Evolutionary conservation across 176 grass and related monocot genomes (phyloP).

Genomic region (Raddia guianensis): DNA sequence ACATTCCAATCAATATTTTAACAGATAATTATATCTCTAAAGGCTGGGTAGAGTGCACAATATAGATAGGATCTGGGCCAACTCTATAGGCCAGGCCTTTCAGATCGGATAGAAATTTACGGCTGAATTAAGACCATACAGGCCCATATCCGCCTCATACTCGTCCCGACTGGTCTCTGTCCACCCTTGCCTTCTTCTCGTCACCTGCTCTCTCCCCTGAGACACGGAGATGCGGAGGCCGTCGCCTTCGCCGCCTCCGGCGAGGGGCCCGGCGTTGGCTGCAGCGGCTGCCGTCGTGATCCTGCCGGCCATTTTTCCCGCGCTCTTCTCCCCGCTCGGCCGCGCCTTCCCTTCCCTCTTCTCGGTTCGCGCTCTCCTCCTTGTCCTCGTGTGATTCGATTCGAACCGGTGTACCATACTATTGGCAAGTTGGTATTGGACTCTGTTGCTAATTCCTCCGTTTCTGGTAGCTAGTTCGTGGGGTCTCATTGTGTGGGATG

Average conservation of each 20-base stretch:
- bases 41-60: too few relatives aligned
- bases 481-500: not conserved
- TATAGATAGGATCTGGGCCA: too few relatives aligned
- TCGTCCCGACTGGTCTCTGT: not conserved
- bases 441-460: not conserved
- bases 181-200: conserved; percentile 9
- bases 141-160: not conserved
- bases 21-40: too few relatives aligned
- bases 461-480: not conserved
- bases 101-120: not conserved
- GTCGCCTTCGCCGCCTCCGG: conserved; percentile 40
- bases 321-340: conserved; percentile 60
- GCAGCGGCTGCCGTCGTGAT: conserved; percentile 51
- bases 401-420: not conserved
- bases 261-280: conserved; percentile 40
- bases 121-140: not conserved
- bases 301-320: conserved; percentile 58
- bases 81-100: too few relatives aligned
- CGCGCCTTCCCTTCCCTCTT: conserved; percentile 73
- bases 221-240: conserved; percentile 45
- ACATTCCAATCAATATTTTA: too few relatives aligned
- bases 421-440: not conserved
- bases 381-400: not conserved
- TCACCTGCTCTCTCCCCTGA: conserved; percentile 18
- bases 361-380: conserved; percentile 49